These are phyloP conservation scores for Fistulifera pelliculosa DNA, from an alignment of 108 stramenopile species.

Conservation along the genomic window DNA sequence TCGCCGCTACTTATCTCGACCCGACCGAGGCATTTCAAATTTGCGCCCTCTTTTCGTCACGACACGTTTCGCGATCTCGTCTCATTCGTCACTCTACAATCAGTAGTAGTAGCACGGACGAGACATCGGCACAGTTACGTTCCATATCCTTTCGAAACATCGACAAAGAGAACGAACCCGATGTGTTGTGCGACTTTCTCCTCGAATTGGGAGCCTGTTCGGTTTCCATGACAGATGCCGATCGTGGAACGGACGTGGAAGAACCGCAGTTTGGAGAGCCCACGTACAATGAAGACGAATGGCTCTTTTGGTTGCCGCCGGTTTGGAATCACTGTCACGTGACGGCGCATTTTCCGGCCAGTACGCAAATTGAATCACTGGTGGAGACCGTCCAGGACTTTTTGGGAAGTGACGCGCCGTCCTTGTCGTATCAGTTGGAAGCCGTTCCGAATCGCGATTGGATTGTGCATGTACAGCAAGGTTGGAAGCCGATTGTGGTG, in stretches of 20 bases:
- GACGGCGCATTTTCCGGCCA: conserved; percentile 62
- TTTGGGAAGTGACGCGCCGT: conserved; percentile 3
- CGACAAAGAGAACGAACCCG: conserved; percentile 20
- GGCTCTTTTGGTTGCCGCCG: conserved; percentile 19
- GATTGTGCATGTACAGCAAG: conserved; percentile 66
- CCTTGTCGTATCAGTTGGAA: conserved; percentile 14
- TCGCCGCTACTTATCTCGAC: too few relatives aligned
- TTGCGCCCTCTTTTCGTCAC: too few relatives aligned
- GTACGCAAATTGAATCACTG: conserved; percentile 33
- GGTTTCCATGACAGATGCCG: conserved; percentile 57
- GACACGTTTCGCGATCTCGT: too few relatives aligned
- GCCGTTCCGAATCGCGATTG: conserved; percentile 64
- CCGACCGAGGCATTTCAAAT: too few relatives aligned
- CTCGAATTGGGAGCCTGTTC: conserved; percentile 77
- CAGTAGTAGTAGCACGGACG: neutral
- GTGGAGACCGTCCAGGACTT: conserved; percentile 45
- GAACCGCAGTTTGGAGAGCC: conserved; percentile 47
- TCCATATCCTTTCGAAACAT: conserved; percentile 5
- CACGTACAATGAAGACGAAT: conserved; percentile 11
- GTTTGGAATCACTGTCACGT: conserved; percentile 69
- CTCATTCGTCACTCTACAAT: too few relatives aligned
- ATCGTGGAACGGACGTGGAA: conserved; percentile 46
- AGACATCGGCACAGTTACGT: neutral
- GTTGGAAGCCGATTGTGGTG: conserved; percentile 68
- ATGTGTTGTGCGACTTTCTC: conserved; percentile 60